Conservation (phyloP, 1,139 yeast genomes). For the Saccharomyces hybrid region DNA sequence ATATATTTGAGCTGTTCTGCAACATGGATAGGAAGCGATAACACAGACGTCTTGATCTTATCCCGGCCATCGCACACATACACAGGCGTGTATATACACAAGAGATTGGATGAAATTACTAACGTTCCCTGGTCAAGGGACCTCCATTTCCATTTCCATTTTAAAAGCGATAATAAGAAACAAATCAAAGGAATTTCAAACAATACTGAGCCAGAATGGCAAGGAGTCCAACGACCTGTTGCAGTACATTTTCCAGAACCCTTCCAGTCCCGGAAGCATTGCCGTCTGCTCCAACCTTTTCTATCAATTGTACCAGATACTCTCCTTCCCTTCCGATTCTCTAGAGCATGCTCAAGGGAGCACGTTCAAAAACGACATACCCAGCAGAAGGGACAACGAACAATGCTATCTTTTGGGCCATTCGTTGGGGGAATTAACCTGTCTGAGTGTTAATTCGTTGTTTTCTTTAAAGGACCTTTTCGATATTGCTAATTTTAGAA, state of each 20-base stretch:
- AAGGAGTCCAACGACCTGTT: conserved; percentile 18
- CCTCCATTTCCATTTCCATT: conserved; percentile 24
- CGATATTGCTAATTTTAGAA: conserved; percentile 28
- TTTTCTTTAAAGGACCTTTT: conserved; percentile 32
- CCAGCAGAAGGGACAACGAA: conserved; percentile 3
- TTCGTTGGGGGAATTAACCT: conserved; percentile 50
- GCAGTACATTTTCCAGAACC: conserved; percentile 18
- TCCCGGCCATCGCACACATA: not conserved
- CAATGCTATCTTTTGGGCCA: conserved; percentile 39
- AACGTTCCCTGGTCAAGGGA: conserved; percentile 33
- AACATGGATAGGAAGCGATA: not conserved
- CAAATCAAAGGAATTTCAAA: conserved; percentile 18
- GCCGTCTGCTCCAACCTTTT: conserved; percentile 28
- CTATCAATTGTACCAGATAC: conserved; percentile 19
- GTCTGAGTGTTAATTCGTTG: conserved; percentile 35
- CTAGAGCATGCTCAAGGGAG: conserved; percentile 1
- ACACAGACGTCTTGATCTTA: not conserved
- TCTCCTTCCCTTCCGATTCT: conserved; percentile 1
- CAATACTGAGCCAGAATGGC: conserved; percentile 15
- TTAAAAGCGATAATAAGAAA: conserved; percentile 20
- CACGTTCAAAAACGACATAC: not conserved
- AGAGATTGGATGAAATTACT: conserved; percentile 16
- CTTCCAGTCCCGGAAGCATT: conserved; percentile 27
- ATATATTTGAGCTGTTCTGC: not conserved
- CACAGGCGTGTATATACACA: not conserved